Evolutionary conservation across 2,329 filamentous ascomycete genomes (phyloP).

Genomic region (Arthrinium phaeospermum): DNA sequence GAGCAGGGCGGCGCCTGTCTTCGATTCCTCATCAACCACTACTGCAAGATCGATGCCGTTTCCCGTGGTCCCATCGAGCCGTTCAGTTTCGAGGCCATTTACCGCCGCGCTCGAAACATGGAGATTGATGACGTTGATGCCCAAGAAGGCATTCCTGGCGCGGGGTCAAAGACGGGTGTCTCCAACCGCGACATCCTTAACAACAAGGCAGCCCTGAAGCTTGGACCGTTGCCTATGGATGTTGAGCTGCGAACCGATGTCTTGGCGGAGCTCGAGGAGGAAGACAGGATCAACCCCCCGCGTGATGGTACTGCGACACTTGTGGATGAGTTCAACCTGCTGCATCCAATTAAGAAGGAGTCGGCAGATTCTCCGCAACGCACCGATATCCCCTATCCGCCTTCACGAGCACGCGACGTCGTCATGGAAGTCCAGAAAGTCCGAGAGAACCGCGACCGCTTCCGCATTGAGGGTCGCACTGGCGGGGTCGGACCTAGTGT

Average conservation of each 20-base stretch:
- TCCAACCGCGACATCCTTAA: conserved; percentile 66
- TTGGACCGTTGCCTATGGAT: conserved; percentile 87
- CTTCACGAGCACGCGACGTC: conserved; percentile 87
- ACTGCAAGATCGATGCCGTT: conserved; percentile 64
- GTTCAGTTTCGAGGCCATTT: conserved; percentile 66
- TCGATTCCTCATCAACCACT: conserved; percentile 70
- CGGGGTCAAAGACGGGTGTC: conserved; percentile 60
- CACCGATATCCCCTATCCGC: conserved; percentile 82
- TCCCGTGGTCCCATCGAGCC: conserved; percentile 68
- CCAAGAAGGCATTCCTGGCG: conserved; percentile 68
- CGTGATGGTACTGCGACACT: conserved; percentile 73
- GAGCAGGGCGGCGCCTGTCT: conserved; percentile 82
- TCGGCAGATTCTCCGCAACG: conserved; percentile 81
- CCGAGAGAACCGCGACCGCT: conserved; percentile 89
- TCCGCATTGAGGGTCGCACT: conserved; percentile 83
- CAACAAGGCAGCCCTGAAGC: conserved; percentile 65
- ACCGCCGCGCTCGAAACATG: conserved; percentile 63
- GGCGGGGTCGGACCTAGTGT: conserved; percentile 83
- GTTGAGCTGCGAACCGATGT: conserved; percentile 82
- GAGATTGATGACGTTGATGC: conserved; percentile 69
- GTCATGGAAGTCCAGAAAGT: conserved; percentile 94
- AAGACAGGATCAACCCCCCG: conserved; percentile 80
- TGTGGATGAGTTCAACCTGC: conserved; percentile 85
- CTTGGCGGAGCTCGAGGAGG: conserved; percentile 82
- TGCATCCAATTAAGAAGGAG: conserved; percentile 83